Evolutionary conservation across 2,329 filamentous ascomycete genomes (phyloP).

Genomic region (Trichoderma harzianum): DNA sequence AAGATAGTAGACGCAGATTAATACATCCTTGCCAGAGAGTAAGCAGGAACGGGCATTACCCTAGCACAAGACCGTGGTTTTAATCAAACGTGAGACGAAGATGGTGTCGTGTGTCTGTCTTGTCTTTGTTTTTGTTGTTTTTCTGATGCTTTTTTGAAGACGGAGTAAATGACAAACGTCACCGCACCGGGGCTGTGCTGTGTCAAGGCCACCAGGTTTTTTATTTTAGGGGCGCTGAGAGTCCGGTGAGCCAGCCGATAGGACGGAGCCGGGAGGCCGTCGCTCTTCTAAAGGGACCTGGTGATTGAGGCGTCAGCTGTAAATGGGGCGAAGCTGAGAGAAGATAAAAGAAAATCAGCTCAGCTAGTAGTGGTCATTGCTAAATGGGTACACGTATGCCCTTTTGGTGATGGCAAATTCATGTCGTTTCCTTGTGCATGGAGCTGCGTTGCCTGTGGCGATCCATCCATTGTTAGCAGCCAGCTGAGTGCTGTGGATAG

Average conservation of each 20-base stretch:
- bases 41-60: not conserved
- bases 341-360: not conserved
- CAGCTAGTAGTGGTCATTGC: not conserved
- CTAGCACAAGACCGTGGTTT: not conserved
- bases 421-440: not conserved
- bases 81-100: not conserved
- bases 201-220: conserved; percentile 7
- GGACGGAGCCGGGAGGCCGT: not conserved
- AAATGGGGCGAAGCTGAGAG: conserved; percentile 4
- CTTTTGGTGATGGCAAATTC: not conserved
- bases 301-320: conserved; percentile 15
- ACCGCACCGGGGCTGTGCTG: conserved; percentile 19
- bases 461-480: not conserved
- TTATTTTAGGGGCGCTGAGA: conserved; percentile 11
- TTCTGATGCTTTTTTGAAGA: not conserved
- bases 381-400: not conserved
- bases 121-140: not conserved
- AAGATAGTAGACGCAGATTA: not conserved
- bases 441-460: not conserved
- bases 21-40: not conserved
- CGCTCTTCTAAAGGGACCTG: not conserved
- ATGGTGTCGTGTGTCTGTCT: not conserved
- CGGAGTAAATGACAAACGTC: conserved; percentile 11
- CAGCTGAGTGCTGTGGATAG: not conserved
- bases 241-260: conserved; percentile 12